A percentile compares a stretch with the other conserved stretches of the same genome.
phyloP scores from a whole-genome alignment of 2,329 filamentous ascomycete species.

The Lasiodiplodia citricola region DNA sequence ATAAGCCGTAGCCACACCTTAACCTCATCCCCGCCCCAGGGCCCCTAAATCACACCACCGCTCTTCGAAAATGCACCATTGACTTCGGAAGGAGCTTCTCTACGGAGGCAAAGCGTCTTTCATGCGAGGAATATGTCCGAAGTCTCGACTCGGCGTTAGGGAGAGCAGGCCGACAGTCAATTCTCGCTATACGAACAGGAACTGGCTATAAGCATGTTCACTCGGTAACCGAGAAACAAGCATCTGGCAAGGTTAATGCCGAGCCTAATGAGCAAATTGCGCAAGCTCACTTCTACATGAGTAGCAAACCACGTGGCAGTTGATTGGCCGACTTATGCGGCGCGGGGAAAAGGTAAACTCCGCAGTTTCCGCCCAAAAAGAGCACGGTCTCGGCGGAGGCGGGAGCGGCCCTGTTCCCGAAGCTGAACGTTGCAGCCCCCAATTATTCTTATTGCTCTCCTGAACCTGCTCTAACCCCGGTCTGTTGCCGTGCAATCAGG shows the following conservation, averaged over 20 bases:
- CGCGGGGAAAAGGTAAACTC: background rate
- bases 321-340: background rate
- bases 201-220: background rate
- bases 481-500: slow-evolving; percentile 4
- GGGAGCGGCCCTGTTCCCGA: background rate
- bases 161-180: background rate
- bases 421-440: background rate
- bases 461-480: background rate
- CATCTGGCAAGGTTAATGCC: background rate
- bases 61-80: too few species aligned
- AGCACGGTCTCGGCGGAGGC: background rate
- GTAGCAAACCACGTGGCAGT: background rate
- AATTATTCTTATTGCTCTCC: background rate
- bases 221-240: background rate
- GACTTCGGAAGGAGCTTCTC: background rate
- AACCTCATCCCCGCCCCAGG: background rate
- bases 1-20: background rate
- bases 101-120: background rate
- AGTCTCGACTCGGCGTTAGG: background rate
- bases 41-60: background rate
- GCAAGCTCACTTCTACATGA: background rate
- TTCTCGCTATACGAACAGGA: background rate
- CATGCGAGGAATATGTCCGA: background rate
- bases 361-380: background rate
- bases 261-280: background rate